Percentiles rank a stretch among this genome's conserved stretches.
Evolutionary conservation across 2,329 filamentous ascomycete genomes (phyloP).

Genomic region (Fusarium sp.): DNA sequence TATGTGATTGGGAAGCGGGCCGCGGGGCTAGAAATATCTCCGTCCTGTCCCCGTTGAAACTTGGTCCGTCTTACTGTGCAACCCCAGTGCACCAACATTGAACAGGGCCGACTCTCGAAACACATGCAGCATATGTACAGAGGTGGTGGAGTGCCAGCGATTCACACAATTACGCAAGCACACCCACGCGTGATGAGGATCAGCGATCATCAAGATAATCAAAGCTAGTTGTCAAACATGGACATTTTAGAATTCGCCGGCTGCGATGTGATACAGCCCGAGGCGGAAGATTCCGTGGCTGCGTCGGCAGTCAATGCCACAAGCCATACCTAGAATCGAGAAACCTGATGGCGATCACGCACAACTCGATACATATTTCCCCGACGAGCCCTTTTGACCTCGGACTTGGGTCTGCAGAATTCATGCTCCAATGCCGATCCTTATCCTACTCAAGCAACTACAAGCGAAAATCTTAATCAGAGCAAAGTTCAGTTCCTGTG

Average conservation of each 20-base stretch:
- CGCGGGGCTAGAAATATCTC: slow-evolving; percentile 24
- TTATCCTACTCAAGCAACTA: slow-evolving; percentile 11
- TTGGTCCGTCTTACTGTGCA: slow-evolving; percentile 35
- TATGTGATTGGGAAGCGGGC: slow-evolving; percentile 12
- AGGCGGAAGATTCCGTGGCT: slow-evolving; percentile 2
- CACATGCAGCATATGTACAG: not conserved
- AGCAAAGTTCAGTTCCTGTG: not conserved
- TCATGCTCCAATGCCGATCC: slow-evolving; percentile 27
- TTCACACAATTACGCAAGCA: slow-evolving; percentile 9
- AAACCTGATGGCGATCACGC: slow-evolving; percentile 27
- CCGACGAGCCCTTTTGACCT: slow-evolving; percentile 18
- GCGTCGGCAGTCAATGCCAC: slow-evolving; percentile 24
- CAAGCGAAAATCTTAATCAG: not conserved
- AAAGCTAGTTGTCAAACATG: slow-evolving; percentile 9
- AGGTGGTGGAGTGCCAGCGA: not conserved
- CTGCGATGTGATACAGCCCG: not conserved
- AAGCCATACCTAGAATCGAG: not conserved
- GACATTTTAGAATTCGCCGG: not conserved
- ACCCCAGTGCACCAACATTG: slow-evolving; percentile 24
- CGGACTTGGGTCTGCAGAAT: not conserved
- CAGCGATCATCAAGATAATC: slow-evolving; percentile 41
- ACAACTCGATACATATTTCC: slow-evolving; percentile 24
- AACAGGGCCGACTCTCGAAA: slow-evolving; percentile 38
- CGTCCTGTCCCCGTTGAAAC: slow-evolving; percentile 39
- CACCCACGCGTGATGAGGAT: not conserved